Evolutionary conservation across 176 grass and related monocot genomes (phyloP).

Genomic region (Hyparrhenia diplandra): DNA sequence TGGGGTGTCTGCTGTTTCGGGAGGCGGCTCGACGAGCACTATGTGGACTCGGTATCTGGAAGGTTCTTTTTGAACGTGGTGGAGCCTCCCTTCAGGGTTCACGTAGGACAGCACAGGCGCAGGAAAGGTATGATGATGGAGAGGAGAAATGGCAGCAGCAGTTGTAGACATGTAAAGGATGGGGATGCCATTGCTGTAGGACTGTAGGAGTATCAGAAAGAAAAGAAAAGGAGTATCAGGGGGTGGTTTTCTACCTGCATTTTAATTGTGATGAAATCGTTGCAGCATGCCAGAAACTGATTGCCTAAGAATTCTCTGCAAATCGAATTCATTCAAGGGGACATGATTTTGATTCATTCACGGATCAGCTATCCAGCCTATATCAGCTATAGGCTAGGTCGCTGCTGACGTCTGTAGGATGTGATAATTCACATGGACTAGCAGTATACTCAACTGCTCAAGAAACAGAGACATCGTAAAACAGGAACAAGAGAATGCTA

Average conservation of each 20-base stretch:
- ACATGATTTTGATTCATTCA: not conserved
- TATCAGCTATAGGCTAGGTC: not conserved
- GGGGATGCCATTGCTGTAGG: slow-evolving; percentile 8
- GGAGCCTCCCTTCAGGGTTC: not conserved
- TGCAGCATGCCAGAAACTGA: not conserved
- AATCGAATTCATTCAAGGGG: not conserved
- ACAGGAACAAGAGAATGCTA: not conserved
- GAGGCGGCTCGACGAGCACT: slow-evolving; percentile 21
- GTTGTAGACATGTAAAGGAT: not conserved
- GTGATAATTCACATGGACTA: not conserved
- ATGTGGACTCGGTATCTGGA: not conserved
- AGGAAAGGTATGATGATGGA: not conserved
- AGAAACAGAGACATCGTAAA: not conserved
- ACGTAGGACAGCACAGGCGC: not conserved
- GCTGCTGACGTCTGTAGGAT: not conserved
- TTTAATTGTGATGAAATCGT: not conserved
- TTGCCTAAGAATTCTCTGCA: no score
- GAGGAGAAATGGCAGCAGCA: not conserved
- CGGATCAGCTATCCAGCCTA: no score
- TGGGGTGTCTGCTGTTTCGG: not conserved
- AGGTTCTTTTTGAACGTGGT: not conserved
- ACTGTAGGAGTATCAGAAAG: no score
- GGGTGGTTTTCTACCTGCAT: no score
- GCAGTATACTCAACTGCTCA: not conserved
- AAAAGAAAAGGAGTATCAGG: not conserved